Base-by-base conservation (phyloP, 2,329 filamentous ascomycete species). In the Trichoderma citrinoviride region DNA sequence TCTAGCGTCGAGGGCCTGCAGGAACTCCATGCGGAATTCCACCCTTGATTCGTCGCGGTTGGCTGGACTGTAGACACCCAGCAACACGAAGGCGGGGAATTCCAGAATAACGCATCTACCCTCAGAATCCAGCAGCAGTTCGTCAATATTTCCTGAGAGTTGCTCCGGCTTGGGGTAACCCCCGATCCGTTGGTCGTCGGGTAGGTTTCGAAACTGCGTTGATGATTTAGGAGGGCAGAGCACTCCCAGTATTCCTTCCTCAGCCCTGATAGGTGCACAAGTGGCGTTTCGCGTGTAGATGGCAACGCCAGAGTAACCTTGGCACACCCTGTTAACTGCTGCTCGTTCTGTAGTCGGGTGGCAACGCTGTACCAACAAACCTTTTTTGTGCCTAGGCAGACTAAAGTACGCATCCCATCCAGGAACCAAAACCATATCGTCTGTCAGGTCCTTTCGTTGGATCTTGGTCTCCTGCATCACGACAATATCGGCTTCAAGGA, bases 331-430 rank as follows among this genome's bases (percentile, higher is more conserved):
- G 23, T 41, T 14, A 40, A 41, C 8, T 19, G 33, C 21, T 17
- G 23, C 5, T n/a, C 19, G 33, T 27, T 7, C 37, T 46, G 6
- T 14, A 40, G 19, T 46, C 14, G 7, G 3, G 40, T 41, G 4
- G 12, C 10, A n/a, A 41, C 17, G 21, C 14, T 49, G 17, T 4
- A 52, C 17, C 8, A 19, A 37, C 33, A 14, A 4, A 90, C 92
- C 94, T 82, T 97, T 98, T 77, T 98, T 98, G 73, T 96, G 85
- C 74, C 89, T 92, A 0, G 95, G 95, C 25, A 99, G 81, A 74
- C 93, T 97, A 78, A 97, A 97, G 78, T 90, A 97, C 69, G 93
- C 93, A 75, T 99, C 95, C 94, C 94, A 99, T 14, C 95, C 95
- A 0, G 91, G 88, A 0, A 98, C 87, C 40, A 98, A 81, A 10